Base-by-base conservation (phyloP, 768 basidiomycete genomes). In the Dioszegia aurantiaca region DNA sequence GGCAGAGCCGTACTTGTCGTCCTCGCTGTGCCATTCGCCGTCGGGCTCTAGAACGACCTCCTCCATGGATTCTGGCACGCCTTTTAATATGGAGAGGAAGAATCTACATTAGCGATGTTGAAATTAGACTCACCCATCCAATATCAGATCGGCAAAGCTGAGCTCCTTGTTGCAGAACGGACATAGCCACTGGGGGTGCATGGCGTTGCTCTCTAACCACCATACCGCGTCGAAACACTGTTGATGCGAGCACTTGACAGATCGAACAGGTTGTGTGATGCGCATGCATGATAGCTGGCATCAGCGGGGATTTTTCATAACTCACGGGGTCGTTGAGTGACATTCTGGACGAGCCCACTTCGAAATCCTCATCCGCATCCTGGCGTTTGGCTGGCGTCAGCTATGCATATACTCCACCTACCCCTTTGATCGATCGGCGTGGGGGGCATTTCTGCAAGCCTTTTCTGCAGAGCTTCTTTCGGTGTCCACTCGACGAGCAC, bases 221-320 rank as follows among this genome's bases (percentile, higher is more conserved):
- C 88, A 90, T 17, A 81, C 82, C 0, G 92, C 92, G 77, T 99
- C 95, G 77, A 98, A 99, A 75, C 95, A 99, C 66, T 92, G 89
- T 6, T 88, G 79, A 77, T 98, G 95, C 36, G 88, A 85, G 70
- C 95, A 98, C 59, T 81, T 80, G n/a, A 79, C 81, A 0, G 95
- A 93, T 28, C 94, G 88, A 73, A 88, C 86, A 8, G 95, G 94
- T 0, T 83, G 87, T 31, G 77, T 80, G 56, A 99, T 85, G 5
- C 93, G 88, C 75, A 86, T 83, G 74, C 88, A 95, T 43, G 89
- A 90, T 60, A 99, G 80, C 93, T 83, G 64, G 43, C 40, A 59
- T 27, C 9, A 17, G 17, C 33, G 11, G 14, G 23, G 10, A n/a
- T n/a, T 31, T 24, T 5, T 17, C n/a, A 43, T 26, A 36, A 79